Conservation (phyloP, 192 early-diverging fungal genomes). For the Backusella liffmaniae region DNA sequence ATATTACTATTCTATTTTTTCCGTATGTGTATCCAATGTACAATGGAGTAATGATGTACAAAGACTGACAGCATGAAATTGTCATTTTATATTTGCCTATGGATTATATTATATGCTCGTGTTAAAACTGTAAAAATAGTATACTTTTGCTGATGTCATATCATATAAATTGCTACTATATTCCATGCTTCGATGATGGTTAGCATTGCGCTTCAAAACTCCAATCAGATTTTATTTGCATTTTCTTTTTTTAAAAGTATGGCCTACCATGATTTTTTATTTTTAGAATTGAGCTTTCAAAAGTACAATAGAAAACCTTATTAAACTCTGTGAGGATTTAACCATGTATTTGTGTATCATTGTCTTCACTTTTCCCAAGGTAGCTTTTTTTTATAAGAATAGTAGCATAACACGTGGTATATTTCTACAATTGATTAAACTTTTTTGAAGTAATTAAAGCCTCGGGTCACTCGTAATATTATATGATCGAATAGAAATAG, state of each 20-base stretch:
- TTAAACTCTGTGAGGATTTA: background rate
- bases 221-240: background rate
- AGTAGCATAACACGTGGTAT: background rate
- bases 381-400: background rate
- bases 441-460: conserved; percentile 5
- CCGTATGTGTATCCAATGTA: background rate
- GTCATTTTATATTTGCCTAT: background rate
- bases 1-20: background rate
- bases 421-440: background rate
- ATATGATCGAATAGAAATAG: background rate
- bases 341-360: background rate
- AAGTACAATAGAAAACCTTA: background rate
- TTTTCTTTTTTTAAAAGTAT: background rate
- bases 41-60: background rate
- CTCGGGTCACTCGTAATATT: background rate
- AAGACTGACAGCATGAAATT: background rate
- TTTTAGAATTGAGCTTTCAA: background rate
- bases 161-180: background rate
- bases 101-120: background rate
- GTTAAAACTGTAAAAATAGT: background rate
- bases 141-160: background rate
- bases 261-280: background rate
- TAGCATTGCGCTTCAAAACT: background rate
- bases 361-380: background rate
- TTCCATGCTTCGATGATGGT: background rate